A percentile compares a stretch with the other conserved stretches of the same genome.
Evolutionary conservation across 2,329 filamentous ascomycete species (phyloP).

Genomic region (Fusarium buxicola): DNA sequence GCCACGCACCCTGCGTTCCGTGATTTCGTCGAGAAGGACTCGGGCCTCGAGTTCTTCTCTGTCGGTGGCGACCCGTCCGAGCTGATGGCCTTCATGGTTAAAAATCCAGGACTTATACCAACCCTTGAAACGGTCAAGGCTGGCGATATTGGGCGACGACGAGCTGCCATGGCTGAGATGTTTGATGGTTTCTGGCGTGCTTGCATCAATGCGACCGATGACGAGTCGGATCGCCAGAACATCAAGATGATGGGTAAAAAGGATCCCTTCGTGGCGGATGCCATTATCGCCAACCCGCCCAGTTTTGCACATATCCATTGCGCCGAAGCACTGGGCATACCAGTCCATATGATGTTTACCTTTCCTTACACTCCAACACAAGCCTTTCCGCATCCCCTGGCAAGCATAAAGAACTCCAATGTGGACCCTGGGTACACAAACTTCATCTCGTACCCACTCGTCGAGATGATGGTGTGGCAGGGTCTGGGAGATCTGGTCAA

Average conservation of each 20-base stretch:
- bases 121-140: slow-evolving; percentile 77
- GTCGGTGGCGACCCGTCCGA: slow-evolving; percentile 83
- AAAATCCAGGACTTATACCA: slow-evolving; percentile 83
- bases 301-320: slow-evolving; percentile 84
- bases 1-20: slow-evolving; percentile 83
- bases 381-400: slow-evolving; percentile 81
- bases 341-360: slow-evolving; percentile 89
- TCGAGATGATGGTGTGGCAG: slow-evolving; percentile 93
- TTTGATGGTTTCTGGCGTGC: slow-evolving; percentile 86
- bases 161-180: slow-evolving; percentile 82
- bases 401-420: slow-evolving; percentile 78
- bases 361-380: slow-evolving; percentile 83
- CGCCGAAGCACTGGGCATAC: slow-evolving; percentile 81
- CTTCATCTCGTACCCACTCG: slow-evolving; percentile 82
- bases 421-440: slow-evolving; percentile 80
- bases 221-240: slow-evolving; percentile 68
- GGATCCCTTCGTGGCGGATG: slow-evolving; percentile 75
- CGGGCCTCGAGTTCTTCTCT: slow-evolving; percentile 81
- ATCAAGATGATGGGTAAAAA: slow-evolving; percentile 73
- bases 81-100: slow-evolving; percentile 90
- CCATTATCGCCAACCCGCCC: slow-evolving; percentile 88
- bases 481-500: slow-evolving; percentile 85
- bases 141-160: slow-evolving; percentile 76
- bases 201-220: slow-evolving; percentile 79
- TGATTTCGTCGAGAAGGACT: slow-evolving; percentile 79